Evolutionary conservation across 2,329 filamentous ascomycete genomes (phyloP).

Genomic region (Dothistroma pini): DNA sequence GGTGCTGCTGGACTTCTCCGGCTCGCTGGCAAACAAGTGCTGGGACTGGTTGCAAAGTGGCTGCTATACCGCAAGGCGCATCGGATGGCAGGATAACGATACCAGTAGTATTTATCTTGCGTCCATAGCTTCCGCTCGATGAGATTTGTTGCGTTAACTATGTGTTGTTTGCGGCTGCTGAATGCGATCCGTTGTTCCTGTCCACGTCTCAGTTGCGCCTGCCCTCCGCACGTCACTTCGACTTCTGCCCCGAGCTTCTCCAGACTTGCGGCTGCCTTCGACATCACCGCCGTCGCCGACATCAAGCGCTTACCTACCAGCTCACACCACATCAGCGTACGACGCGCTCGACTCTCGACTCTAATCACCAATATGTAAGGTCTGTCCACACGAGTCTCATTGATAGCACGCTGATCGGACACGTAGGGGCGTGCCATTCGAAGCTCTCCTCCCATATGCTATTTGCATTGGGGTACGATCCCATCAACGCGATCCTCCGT

Average conservation of each 20-base stretch:
- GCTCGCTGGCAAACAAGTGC: constrained; percentile 1
- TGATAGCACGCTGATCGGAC: neutral
- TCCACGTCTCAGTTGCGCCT: neutral
- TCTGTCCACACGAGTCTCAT: neutral
- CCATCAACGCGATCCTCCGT: neutral
- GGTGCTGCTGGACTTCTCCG: constrained; percentile 4
- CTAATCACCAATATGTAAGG: neutral
- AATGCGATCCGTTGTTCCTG: neutral
- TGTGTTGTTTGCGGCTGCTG: neutral
- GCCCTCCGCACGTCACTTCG: neutral
- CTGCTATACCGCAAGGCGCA: neutral
- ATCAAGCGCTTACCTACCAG: neutral
- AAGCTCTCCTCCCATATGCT: constrained; percentile 61
- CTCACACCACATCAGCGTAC: neutral
- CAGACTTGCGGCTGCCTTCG: neutral
- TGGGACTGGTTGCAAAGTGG: constrained; percentile 1
- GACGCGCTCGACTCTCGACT: neutral
- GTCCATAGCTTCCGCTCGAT: neutral
- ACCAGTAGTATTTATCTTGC: neutral
- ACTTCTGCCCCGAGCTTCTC: constrained; percentile 1
- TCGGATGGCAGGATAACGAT: neutral
- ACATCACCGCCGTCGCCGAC: neutral
- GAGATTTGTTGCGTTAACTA: neutral
- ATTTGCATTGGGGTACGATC: constrained; percentile 56
- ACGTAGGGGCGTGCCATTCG: constrained; percentile 62